These are phyloP conservation scores for Pisolithus marmoratus DNA, from an alignment of 768 basidiomycete species.

Conservation along the genomic window DNA sequence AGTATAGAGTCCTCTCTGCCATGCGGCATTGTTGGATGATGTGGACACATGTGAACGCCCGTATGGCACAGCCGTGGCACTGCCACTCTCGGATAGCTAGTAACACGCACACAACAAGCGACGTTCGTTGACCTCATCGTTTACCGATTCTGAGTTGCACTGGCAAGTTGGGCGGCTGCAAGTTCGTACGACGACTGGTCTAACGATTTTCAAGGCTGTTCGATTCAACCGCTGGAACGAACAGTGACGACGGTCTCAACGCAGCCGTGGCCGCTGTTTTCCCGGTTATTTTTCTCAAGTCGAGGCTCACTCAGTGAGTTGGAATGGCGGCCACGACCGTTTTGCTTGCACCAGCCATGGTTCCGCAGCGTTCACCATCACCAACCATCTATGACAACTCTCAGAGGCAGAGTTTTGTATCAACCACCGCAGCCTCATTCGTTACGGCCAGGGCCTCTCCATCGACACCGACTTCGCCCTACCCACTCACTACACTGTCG, in stretches of 20 bases:
- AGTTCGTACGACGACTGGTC: background rate
- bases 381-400: slow-evolving; percentile 8
- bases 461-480: slow-evolving; percentile 13
- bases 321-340: slow-evolving; percentile 8
- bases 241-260: background rate
- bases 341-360: slow-evolving; percentile 11
- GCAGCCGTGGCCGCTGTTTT: background rate
- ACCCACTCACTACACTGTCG: slow-evolving; percentile 23
- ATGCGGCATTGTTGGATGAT: background rate
- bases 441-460: slow-evolving; percentile 24
- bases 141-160: background rate
- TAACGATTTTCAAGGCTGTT: too few relatives aligned
- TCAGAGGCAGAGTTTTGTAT: slow-evolving; percentile 21
- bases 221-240: background rate
- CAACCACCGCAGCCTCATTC: slow-evolving; percentile 21
- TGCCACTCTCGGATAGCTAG: background rate
- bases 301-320: background rate
- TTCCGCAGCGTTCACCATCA: slow-evolving; percentile 11
- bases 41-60: background rate
- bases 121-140: too few relatives aligned
- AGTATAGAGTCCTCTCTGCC: background rate
- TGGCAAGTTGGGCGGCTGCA: background rate
- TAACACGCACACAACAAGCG: too few relatives aligned
- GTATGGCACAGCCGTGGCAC: background rate
- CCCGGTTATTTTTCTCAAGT: background rate